A percentile compares a stretch with the other conserved stretches of the same genome.
Evolutionary conservation across 768 basidiomycete genomes (phyloP).

Genomic region (Leucocoprinus leucothites): DNA sequence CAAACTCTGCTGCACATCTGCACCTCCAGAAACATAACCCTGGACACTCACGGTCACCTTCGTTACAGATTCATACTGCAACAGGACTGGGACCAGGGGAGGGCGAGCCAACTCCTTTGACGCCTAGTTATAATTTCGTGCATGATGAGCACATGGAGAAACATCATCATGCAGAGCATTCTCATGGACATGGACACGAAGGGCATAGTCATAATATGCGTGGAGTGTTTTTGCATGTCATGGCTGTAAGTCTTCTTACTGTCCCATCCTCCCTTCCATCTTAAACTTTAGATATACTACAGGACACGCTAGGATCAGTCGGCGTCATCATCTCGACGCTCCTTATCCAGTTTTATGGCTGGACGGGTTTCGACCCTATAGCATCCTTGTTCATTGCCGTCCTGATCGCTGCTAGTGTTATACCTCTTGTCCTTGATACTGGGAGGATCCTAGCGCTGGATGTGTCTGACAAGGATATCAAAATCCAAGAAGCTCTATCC

Average conservation of each 20-base stretch:
- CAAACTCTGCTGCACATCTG: constrained; percentile 9
- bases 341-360: constrained; percentile 93
- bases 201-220: constrained; percentile 99
- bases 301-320: constrained; percentile 96
- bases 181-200: constrained; percentile 42
- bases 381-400: constrained; percentile 95
- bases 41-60: constrained; percentile 17
- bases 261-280: background rate
- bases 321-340: constrained; percentile 97
- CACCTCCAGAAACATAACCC: constrained; percentile 11
- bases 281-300: background rate
- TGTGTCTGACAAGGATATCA: constrained; percentile 57
- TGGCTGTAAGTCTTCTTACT: constrained; percentile 64
- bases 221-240: constrained; percentile 95
- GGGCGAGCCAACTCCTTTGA: constrained; percentile 49
- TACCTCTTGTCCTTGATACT: constrained; percentile 93
- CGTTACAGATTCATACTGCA: constrained; percentile 30
- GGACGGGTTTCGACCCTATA: constrained; percentile 99
- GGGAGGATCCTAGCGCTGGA: constrained; percentile 87
- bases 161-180: constrained; percentile 17
- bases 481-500: constrained; percentile 54
- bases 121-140: constrained; percentile 58
- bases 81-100: constrained; percentile 23
- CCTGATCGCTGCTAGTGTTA: constrained; percentile 91
- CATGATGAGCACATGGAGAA: constrained; percentile 49